These are phyloP conservation scores for Leccinum longicurvipes DNA, from an alignment of 768 basidiomycete species.

Conservation along the genomic window DNA sequence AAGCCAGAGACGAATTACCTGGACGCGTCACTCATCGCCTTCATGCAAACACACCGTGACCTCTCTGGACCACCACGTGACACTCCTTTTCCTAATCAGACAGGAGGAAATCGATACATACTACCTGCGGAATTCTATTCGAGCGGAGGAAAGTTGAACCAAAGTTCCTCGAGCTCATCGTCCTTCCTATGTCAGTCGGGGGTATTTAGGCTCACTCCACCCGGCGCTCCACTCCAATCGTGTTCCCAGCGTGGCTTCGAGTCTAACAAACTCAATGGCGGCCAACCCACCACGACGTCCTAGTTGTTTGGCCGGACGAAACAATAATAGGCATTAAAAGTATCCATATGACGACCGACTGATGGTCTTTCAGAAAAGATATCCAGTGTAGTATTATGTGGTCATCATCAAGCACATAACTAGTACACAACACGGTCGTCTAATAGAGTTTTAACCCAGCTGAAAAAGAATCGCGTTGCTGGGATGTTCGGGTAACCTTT, in stretches of 20 bases:
- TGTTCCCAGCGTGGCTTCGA: too few species aligned
- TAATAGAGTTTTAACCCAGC: neutral
- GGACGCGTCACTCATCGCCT: constrained; percentile 95
- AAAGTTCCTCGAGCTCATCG: constrained; percentile 95
- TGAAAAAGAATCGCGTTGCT: neutral
- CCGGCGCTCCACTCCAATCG: too few species aligned
- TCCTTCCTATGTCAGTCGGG: constrained; percentile 97
- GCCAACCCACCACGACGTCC: too few species aligned
- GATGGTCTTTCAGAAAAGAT: too few species aligned
- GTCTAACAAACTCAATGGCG: too few species aligned
- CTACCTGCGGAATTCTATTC: constrained; percentile 92
- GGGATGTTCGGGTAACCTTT: neutral
- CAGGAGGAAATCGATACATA: constrained; percentile 99
- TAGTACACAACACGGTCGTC: neutral
- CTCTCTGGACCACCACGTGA: constrained; percentile 97
- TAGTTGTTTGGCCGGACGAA: too few species aligned
- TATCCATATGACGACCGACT: too few species aligned
- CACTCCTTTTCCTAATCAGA: constrained; percentile 93
- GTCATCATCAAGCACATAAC: too few species aligned
- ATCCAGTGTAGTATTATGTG: too few species aligned
- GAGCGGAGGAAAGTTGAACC: constrained; percentile 99
- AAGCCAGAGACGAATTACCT: constrained; percentile 97
- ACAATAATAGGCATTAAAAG: too few species aligned
- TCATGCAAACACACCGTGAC: constrained; percentile 99
- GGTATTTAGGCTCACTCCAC: constrained; percentile 97